phyloP scores from a whole-genome alignment of 2,329 filamentous ascomycete genomes.

The Emergomyces pasteurianus region DNA sequence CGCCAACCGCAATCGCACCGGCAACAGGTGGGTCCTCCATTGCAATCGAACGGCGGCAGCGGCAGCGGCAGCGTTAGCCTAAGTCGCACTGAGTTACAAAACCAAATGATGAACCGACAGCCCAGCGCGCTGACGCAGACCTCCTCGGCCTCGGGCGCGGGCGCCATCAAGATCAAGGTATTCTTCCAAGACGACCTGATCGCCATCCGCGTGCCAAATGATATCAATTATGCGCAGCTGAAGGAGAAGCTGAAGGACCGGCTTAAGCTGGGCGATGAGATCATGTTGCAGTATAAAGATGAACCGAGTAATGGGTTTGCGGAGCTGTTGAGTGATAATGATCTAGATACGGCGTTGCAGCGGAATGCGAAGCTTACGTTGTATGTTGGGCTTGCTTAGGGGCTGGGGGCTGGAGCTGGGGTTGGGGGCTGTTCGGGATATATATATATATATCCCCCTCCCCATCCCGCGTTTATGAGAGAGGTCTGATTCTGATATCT shows the following conservation, averaged over 20 bases:
- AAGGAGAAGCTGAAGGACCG: conserved; percentile 76
- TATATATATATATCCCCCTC: background rate
- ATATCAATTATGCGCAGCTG: conserved; percentile 66
- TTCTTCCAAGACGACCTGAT: conserved; percentile 88
- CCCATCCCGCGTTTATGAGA: too few relatives aligned
- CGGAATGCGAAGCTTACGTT: conserved; percentile 80
- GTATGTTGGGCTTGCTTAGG: conserved; percentile 41
- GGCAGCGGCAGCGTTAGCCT: conserved; percentile 8
- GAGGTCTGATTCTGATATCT: too few relatives aligned
- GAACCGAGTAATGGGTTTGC: conserved; percentile 65
- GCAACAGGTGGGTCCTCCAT: conserved; percentile 16
- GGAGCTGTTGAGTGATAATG: conserved; percentile 64
- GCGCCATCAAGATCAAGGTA: conserved; percentile 83
- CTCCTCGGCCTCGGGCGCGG: conserved; percentile 28
- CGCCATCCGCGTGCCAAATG: conserved; percentile 73
- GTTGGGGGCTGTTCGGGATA: background rate
- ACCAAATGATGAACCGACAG: conserved; percentile 34
- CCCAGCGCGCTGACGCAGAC: conserved; percentile 43
- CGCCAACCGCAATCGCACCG: conserved; percentile 29
- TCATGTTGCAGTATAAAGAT: conserved; percentile 76
- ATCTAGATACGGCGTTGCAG: conserved; percentile 67
- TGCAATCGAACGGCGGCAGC: conserved; percentile 18
- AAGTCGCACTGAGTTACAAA: conserved; percentile 18
- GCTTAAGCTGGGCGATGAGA: conserved; percentile 63
- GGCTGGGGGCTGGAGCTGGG: background rate